Percentiles rank a stretch among this genome's conserved stretches.
phyloP scores from a whole-genome alignment of 768 basidiomycete species.

The Ramaria sp. region DNA sequence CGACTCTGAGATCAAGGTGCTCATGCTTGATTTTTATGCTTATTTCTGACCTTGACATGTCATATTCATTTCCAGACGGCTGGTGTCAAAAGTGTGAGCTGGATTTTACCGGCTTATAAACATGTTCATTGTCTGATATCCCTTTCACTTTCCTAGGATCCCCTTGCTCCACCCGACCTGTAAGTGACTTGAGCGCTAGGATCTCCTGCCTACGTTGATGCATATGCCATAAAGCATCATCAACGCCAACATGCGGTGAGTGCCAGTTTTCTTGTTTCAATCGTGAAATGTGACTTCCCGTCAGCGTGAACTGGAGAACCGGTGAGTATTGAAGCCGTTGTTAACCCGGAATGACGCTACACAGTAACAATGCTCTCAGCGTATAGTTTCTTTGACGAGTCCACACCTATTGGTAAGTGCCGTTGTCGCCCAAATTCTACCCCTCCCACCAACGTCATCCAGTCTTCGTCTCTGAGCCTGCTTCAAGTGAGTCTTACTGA shows the following conservation, averaged over 20 bases:
- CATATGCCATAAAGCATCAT: constrained; percentile 15
- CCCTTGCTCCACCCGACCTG: constrained; percentile 29
- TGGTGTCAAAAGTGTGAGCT: constrained; percentile 22
- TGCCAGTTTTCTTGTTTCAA: constrained; percentile 14
- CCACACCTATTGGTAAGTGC: constrained; percentile 21
- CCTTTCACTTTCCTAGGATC: constrained; percentile 20
- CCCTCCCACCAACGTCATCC: neutral
- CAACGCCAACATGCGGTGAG: constrained; percentile 35
- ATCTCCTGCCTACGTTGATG: neutral
- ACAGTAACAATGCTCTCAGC: constrained; percentile 10
- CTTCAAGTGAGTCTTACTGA: neutral
- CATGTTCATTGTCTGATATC: constrained; percentile 19
- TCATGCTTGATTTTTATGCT: neutral
- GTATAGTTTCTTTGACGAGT: constrained; percentile 23
- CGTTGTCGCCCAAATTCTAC: neutral
- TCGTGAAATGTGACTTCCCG: constrained; percentile 29
- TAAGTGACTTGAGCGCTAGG: constrained; percentile 13
- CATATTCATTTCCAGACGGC: constrained; percentile 21
- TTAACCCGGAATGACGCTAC: constrained; percentile 9
- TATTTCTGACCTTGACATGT: neutral
- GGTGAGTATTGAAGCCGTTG: constrained; percentile 22
- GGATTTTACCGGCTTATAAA: neutral
- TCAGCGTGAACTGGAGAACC: constrained; percentile 25
- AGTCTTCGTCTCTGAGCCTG: constrained; percentile 24
- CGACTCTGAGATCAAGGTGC: constrained; percentile 43